Evolutionary conservation across 768 basidiomycete genomes (phyloP).

Genomic region (Termitomyces sp.): DNA sequence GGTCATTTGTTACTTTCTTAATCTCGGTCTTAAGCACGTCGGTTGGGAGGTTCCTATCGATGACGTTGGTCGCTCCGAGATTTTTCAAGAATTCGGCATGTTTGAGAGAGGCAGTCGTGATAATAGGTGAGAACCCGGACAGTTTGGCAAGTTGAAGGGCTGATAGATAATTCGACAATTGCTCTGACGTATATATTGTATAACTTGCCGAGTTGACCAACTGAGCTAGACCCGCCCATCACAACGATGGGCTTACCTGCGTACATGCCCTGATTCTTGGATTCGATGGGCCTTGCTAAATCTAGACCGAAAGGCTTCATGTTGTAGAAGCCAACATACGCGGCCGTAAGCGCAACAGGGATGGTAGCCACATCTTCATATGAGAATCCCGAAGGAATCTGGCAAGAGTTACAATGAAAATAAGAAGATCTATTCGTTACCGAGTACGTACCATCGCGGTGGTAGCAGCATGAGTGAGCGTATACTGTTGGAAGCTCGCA

Average conservation of each 20-base stretch:
- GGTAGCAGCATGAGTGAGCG: conserved; percentile 32
- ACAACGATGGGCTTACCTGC: conserved; percentile 24
- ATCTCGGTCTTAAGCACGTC: conserved; percentile 16
- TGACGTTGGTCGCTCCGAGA: conserved; percentile 31
- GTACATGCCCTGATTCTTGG: conserved; percentile 21
- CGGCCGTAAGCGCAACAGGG: conserved; percentile 32
- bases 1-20: conserved; percentile 16
- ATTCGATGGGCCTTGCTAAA: conserved; percentile 20
- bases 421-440: background rate
- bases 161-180: conserved; percentile 4
- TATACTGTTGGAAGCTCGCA: conserved; percentile 40
- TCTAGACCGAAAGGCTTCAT: conserved; percentile 16
- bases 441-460: conserved; percentile 29
- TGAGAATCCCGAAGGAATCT: conserved; percentile 32
- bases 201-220: conserved; percentile 21
- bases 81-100: conserved; percentile 26
- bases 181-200: no score
- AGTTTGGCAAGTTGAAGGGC: conserved; percentile 34
- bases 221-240: conserved; percentile 22
- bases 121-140: conserved; percentile 34
- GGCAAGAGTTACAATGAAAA: background rate
- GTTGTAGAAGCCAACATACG: conserved; percentile 29
- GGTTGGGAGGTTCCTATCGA: conserved; percentile 21
- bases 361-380: conserved; percentile 36
- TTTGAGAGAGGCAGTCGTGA: conserved; percentile 32